Percentiles rank a stretch among this genome's conserved stretches.
Evolutionary conservation across 2,329 filamentous ascomycete species (phyloP).

Genomic region (Raffaelea ambrosiae): DNA sequence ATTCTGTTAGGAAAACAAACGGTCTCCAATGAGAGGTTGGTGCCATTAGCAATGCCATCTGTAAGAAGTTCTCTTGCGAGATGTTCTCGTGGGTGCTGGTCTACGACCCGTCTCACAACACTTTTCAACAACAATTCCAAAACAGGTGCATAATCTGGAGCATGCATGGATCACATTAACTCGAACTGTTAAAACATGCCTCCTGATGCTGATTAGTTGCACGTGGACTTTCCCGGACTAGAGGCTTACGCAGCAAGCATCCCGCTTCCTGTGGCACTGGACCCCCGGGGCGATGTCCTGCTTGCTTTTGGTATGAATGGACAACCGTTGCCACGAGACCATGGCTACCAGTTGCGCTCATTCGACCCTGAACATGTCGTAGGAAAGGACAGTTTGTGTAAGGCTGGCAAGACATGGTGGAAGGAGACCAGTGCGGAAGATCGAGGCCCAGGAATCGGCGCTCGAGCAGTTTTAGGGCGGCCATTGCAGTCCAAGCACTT

Average conservation of each 20-base stretch:
- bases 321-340: conserved; percentile 51
- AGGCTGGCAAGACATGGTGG: not conserved
- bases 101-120: too few relatives aligned
- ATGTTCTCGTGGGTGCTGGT: conserved; percentile 48
- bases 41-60: conserved; percentile 51
- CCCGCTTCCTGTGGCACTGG: conserved; percentile 48
- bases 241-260: conserved; percentile 57
- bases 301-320: conserved; percentile 63
- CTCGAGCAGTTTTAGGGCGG: conserved; percentile 9
- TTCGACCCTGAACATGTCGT: conserved; percentile 56
- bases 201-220: conserved; percentile 33
- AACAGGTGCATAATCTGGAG: too few relatives aligned
- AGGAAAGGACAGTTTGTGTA: conserved; percentile 23
- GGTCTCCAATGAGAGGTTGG: conserved; percentile 52
- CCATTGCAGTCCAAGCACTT: conserved; percentile 11
- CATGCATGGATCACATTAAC: too few relatives aligned
- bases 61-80: conserved; percentile 46
- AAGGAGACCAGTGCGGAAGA: too few relatives aligned
- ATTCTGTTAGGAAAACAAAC: conserved; percentile 36
- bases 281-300: conserved; percentile 55
- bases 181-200: too few relatives aligned
- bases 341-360: conserved; percentile 56
- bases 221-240: conserved; percentile 49
- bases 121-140: too few relatives aligned
- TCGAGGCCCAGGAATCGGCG: not conserved